phyloP scores from a whole-genome alignment of 352 stramenopile species.

The Phytophthora lateralis region DNA sequence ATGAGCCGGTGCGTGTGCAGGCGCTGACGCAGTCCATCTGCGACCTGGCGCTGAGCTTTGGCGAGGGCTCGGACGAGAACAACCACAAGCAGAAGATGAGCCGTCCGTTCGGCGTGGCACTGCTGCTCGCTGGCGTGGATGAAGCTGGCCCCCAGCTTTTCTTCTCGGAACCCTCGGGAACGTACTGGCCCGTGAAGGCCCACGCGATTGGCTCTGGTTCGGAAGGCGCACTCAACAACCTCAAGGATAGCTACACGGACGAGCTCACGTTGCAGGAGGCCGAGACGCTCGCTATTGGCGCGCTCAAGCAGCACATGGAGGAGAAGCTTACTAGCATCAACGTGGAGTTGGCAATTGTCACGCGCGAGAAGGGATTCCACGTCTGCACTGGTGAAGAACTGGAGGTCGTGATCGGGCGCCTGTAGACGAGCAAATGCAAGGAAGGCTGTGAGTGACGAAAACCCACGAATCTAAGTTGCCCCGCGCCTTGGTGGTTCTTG shows the following conservation, averaged over 20 bases:
- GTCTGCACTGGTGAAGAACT: slow-evolving; percentile 94
- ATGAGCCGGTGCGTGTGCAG: slow-evolving; percentile 98
- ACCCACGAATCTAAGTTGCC: neutral
- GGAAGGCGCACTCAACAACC: slow-evolving; percentile 97
- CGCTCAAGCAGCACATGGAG: slow-evolving; percentile 99
- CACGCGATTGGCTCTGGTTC: slow-evolving; percentile 98
- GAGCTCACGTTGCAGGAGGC: slow-evolving; percentile 96
- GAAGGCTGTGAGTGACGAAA: slow-evolving; percentile 8
- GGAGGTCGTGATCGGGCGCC: slow-evolving; percentile 87
- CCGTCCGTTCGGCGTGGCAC: slow-evolving; percentile 98
- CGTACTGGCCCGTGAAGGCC: slow-evolving; percentile 98
- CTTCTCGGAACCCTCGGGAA: slow-evolving; percentile 98
- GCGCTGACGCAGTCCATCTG: slow-evolving; percentile 98
- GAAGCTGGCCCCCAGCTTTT: slow-evolving; percentile 95
- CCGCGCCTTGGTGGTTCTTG: slow-evolving; percentile 2
- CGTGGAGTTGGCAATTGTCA: slow-evolving; percentile 98
- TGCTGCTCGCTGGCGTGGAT: slow-evolving; percentile 97
- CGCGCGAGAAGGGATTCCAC: slow-evolving; percentile 95
- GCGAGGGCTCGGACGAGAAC: slow-evolving; percentile 92
- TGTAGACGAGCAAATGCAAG: slow-evolving; percentile 52
- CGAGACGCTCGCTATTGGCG: slow-evolving; percentile 95
- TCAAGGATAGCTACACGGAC: slow-evolving; percentile 98
- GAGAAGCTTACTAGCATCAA: slow-evolving; percentile 99
- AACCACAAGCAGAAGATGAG: slow-evolving; percentile 98
- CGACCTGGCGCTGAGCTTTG: slow-evolving; percentile 97